Base-by-base conservation (phyloP, 169 alveolate genomes). In the Ichthyophthirius multifiliis region DNA sequence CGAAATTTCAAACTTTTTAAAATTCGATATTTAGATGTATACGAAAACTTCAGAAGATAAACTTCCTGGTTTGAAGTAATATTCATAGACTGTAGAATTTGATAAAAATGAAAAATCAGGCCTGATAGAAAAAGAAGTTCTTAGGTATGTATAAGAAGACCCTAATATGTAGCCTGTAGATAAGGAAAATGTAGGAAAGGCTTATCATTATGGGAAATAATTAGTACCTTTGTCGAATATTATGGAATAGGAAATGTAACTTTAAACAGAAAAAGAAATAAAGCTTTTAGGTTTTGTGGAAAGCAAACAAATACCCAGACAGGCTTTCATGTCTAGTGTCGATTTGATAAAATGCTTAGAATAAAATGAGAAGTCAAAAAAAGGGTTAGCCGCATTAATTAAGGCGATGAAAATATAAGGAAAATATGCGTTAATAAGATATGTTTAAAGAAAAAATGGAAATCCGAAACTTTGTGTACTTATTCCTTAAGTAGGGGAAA, bases 161-260 rank as follows among this genome's bases (percentile, higher is more conserved):
- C 96, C 96, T 0, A 90, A 92, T 5, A 75, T 90, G 82, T 86
- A 84, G 15, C 93, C 92, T 4, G 82, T 92, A 2, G 93, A 87
- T 23, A 55, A 82, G 44, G 95, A 91, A 7, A 75, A 88, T 30
- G 85, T 92, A 23, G 85, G 90, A 1, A 94, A 89, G 76, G 96
- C 95, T 5, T 94, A 87, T 74, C 85, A 86, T 71, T 94, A 94
- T 81, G 97, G 97, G 13, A 88, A 91, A 41, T 82, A 92, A 13
- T 62, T 92, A 6, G 96, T 94, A 16, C 97, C 97, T 16, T 90
- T 94, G 4, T 74, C 92, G 10, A 44, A 84, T 41, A 84, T 87
- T 1, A 85, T 90, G 75, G 96, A 92, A 63, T 83, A 86, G 1
- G 82, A 90, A 20, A 75, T 94, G 75, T 89, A 92, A 75, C 87